Base-by-base conservation (phyloP, 2,329 filamentous ascomycete species). In the Metarhizium humberi region DNA sequence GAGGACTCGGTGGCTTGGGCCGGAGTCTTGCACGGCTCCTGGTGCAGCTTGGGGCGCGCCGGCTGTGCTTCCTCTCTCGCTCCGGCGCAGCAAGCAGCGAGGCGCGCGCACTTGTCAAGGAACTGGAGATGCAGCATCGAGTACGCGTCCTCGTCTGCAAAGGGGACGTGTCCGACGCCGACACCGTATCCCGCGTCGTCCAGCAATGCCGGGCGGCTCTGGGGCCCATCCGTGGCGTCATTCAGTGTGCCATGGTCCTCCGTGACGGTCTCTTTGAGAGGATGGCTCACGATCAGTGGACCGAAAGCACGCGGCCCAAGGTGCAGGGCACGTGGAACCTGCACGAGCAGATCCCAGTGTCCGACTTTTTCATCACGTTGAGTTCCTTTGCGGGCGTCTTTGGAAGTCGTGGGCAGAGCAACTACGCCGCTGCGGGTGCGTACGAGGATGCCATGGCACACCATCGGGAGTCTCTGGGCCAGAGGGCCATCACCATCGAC, bases 341-440 rank as follows among this genome's bases (percentile, higher is more conserved):
- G 0, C 70, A 74, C 52, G 52, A 68, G 3, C 57, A 60, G 11
- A 58, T 68, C 2, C 32, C 56, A 3, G 56, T 59, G 0, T 57
- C 70, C 1, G 68, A 71, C 56, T 73, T 75, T 57, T 71, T 74
- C 59, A 55, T 74, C 66, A 76, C 79, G 73, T 3, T 76, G 71
- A 34, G 67, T 73, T 6, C 69, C 72, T 0, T 50, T 14, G 30
- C 50, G 4, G 74, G 74, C 32, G 63, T 78, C 8, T 73, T 77
- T 42, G 78, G 78, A 38, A 78, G 76, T 56, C 69, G 70, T 10
- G 75, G 75, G 2, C 77, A 80, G 56, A 69, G 72, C 6, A 77
- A 77, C 58, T 80, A 80, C 56, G 71, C 74, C 2, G 76, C 75
- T 1, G 75, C 71, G 14, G 74, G 75, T 57, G 64, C 63, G 30